Base-by-base conservation (phyloP, 1,284 basidiomycete genomes). In the Fomes fomentarius region DNA sequence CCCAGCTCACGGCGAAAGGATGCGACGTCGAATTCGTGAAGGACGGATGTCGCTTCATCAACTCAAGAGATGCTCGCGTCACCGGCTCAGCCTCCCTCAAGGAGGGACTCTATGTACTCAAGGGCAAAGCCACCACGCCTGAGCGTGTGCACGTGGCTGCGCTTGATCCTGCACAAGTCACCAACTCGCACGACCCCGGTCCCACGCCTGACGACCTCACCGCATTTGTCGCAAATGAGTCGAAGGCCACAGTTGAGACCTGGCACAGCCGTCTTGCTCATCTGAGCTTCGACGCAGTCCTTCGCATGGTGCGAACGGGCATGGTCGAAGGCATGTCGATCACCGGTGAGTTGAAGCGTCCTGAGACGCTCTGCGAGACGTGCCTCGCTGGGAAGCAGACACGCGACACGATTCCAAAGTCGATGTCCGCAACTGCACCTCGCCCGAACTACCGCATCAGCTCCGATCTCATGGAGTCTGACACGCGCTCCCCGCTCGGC, bases 211-310 rank as follows among this genome's bases (percentile, higher is more conserved):
- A 30, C 28, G 15, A 26, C 15, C 25, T 58, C 34, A 30, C 25
- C 26, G 49, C 44, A 12, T 34, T 40, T 31, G 43, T 47, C 21
- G 45, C 30, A 15, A 38, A 30, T 11, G 35, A 41, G 8, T 50
- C 58, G 4, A 54, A 52, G 24, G 60, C 60, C 0, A 48, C 49
- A 21, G 35, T 61, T 6, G 43, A 45, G 11, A 60, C 60, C 15
- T 71, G 67, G 69, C 69, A 71, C 45, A 48, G 57, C 10, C 58
- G 63, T 6, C 61, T 71, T 21, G 61, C 59, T 10, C 67, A 71
- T 45, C 47, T 66, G 6, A 56, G 35, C 38, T 14, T 52, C 10
- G 55, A 61, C 28, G 28, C 47, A 8, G 45, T 66, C 12, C 38
- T 50, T 6, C 37, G 44, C 22, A 60, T 66, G 54, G 41, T 55